These are phyloP conservation scores for Porphyrellus cyaneotinctus DNA, from an alignment of 768 basidiomycete genomes.

Conservation along the genomic window DNA sequence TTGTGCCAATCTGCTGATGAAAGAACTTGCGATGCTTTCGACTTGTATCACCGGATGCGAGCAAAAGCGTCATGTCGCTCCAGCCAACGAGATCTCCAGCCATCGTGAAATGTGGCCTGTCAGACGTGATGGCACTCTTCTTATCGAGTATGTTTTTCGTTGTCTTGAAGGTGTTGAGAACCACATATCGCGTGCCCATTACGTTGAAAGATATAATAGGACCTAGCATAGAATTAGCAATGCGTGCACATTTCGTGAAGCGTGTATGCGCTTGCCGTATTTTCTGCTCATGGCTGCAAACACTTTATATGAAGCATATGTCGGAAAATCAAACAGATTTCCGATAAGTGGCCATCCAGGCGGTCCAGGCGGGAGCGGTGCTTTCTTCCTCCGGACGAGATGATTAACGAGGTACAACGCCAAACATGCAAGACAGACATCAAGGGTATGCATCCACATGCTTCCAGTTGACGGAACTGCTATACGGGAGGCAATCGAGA, in stretches of 20 bases:
- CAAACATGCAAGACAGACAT: conserved; percentile 12
- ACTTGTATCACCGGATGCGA: conserved; percentile 3
- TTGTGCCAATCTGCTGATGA: conserved; percentile 1
- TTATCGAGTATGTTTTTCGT: conserved; percentile 11
- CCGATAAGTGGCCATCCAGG: conserved; percentile 25
- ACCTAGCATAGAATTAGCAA: conserved; percentile 12
- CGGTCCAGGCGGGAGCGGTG: neutral
- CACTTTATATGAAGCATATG: conserved; percentile 45
- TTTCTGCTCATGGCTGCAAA: conserved; percentile 37
- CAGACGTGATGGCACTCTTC: conserved; percentile 1
- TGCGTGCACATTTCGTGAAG: neutral
- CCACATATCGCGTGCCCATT: conserved; percentile 43
- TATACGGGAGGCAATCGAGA: too few species aligned
- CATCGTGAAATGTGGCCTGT: conserved; percentile 7
- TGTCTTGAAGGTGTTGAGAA: conserved; percentile 44
- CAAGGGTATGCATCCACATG: neutral
- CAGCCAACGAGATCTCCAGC: conserved; percentile 9
- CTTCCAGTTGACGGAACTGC: too few species aligned
- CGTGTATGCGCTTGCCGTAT: conserved; percentile 39
- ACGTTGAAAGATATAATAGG: conserved; percentile 13
- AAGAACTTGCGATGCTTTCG: neutral
- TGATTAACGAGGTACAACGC: neutral
- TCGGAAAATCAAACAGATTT: conserved; percentile 54
- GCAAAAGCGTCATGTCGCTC: neutral
- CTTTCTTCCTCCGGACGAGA: neutral